A percentile compares a stretch with the other conserved stretches of the same genome.
These are phyloP conservation scores for Lactarius hatsudake DNA, from an alignment of 768 basidiomycete genomes.

Conservation along the genomic window DNA sequence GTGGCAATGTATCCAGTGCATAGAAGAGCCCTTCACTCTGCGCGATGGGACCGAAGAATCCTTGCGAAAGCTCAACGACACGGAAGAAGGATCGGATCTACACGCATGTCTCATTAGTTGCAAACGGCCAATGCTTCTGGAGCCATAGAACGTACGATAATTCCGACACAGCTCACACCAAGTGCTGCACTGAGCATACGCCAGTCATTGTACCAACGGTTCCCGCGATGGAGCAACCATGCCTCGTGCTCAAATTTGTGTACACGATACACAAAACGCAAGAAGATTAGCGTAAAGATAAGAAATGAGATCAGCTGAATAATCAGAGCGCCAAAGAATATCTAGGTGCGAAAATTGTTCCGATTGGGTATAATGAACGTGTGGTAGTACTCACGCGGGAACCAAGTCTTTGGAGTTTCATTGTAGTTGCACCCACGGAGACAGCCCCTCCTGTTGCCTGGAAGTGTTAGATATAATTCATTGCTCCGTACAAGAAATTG, in stretches of 20 bases:
- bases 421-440: slow-evolving; percentile 41
- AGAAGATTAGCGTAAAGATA: slow-evolving; percentile 38
- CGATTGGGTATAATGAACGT: background rate
- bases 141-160: slow-evolving; percentile 46
- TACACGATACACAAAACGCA: slow-evolving; percentile 41
- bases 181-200: slow-evolving; percentile 50
- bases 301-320: slow-evolving; percentile 24
- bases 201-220: slow-evolving; percentile 58
- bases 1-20: slow-evolving; percentile 61
- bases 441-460: slow-evolving; percentile 51
- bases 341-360: background rate
- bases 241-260: slow-evolving; percentile 39
- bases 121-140: background rate
- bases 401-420: slow-evolving; percentile 33
- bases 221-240: slow-evolving; percentile 40
- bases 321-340: slow-evolving; percentile 16
- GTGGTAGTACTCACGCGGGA: slow-evolving; percentile 36
- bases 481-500: background rate
- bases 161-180: slow-evolving; percentile 55
- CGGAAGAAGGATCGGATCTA: slow-evolving; percentile 67
- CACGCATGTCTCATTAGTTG: background rate
- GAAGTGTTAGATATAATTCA: background rate
- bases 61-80: slow-evolving; percentile 54
- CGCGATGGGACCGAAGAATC: slow-evolving; percentile 55
- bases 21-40: slow-evolving; percentile 65